phyloP scores from a whole-genome alignment of 2,329 filamentous ascomycete species.

The Atkinsonella texensis region DNA sequence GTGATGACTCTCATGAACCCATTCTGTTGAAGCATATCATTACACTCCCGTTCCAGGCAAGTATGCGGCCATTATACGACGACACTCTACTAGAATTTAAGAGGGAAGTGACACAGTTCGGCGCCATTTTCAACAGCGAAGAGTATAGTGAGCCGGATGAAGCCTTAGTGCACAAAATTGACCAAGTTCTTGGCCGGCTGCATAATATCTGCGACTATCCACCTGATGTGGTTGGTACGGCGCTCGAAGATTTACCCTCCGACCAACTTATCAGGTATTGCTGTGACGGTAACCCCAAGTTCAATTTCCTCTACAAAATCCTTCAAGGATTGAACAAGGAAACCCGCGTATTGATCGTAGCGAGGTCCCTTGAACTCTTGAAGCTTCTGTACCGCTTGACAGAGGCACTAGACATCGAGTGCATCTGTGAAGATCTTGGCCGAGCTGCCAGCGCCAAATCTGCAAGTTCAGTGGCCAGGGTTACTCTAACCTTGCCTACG shows the following conservation, averaged over 20 bases:
- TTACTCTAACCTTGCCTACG: slow-evolving; percentile 31
- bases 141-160: slow-evolving; percentile 26
- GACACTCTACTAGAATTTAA: slow-evolving; percentile 33
- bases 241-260: slow-evolving; percentile 24
- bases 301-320: slow-evolving; percentile 45
- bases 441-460: slow-evolving; percentile 14
- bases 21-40: slow-evolving; percentile 31
- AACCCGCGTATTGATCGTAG: slow-evolving; percentile 41
- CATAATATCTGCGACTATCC: slow-evolving; percentile 46
- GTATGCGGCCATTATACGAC: slow-evolving; percentile 38
- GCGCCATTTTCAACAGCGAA: slow-evolving; percentile 28
- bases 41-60: slow-evolving; percentile 45
- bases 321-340: slow-evolving; percentile 31
- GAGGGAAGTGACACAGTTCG: slow-evolving; percentile 33
- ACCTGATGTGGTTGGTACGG: slow-evolving; percentile 35
- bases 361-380: slow-evolving; percentile 35
- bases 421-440: slow-evolving; percentile 21
- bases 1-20: slow-evolving; percentile 7
- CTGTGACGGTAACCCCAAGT: slow-evolving; percentile 46
- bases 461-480: slow-evolving; percentile 21
- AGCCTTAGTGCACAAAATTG: slow-evolving; percentile 31
- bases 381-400: slow-evolving; percentile 41
- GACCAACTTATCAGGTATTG: slow-evolving; percentile 38
- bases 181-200: slow-evolving; percentile 38
- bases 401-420: slow-evolving; percentile 25